Conservation (phyloP, 768 basidiomycete species). For the Kwoniella newhampshirensis region DNA sequence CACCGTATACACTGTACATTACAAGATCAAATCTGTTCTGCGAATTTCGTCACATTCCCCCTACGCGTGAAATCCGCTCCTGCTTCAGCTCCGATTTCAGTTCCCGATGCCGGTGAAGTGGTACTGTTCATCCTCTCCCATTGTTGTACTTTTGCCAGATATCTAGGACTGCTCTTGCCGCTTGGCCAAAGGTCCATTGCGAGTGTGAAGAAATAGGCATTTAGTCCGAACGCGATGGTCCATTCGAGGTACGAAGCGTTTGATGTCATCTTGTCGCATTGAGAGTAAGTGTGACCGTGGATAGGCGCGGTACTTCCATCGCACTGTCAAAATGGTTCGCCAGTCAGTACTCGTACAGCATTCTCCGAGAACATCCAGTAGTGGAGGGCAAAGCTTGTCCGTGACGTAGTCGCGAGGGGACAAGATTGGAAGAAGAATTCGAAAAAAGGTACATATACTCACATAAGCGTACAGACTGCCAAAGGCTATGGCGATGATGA, state of each 20-base stretch:
- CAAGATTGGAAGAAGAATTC: not conserved
- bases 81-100: not conserved
- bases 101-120: not conserved
- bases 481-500: constrained; percentile 45
- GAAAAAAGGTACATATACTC: not conserved
- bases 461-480: constrained; percentile 36
- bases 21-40: no score
- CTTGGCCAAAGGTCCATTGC: constrained; percentile 45
- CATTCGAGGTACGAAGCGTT: constrained; percentile 49
- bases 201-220: constrained; percentile 48
- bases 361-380: not conserved
- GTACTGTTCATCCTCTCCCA: not conserved
- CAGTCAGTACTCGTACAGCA: not conserved
- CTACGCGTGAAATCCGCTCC: no score
- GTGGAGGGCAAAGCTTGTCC: not conserved
- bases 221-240: constrained; percentile 40
- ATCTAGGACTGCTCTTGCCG: constrained; percentile 26
- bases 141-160: not conserved
- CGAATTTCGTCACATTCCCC: no score
- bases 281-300: constrained; percentile 11
- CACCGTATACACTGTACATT: no score
- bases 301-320: constrained; percentile 10
- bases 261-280: constrained; percentile 38
- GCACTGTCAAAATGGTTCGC: constrained; percentile 9
- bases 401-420: not conserved